A percentile compares a stretch with the other conserved stretches of the same genome.
phyloP scores from a whole-genome alignment of 192 early-diverging fungal species.

The Chytriomyces confervae region DNA sequence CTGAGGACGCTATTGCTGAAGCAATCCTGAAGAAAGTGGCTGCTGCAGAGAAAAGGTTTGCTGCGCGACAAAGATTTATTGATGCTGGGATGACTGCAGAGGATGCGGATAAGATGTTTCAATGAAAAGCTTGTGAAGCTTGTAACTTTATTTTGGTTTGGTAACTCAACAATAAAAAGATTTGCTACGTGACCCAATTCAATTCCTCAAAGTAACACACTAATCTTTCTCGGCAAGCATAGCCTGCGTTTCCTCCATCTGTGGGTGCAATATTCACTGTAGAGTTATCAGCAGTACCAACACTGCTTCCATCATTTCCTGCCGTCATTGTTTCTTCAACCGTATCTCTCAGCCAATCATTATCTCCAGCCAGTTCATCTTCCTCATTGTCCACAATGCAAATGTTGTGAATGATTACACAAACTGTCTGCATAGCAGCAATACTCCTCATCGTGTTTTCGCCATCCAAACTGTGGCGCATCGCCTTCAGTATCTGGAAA shows the following conservation, averaged over 20 bases:
- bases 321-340: too few species aligned
- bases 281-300: background rate
- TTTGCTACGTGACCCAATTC: background rate
- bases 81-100: too few species aligned
- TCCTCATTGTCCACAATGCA: background rate
- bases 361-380: background rate
- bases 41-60: too few species aligned
- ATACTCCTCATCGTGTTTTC: background rate
- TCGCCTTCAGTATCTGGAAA: background rate
- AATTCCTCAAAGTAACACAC: background rate
- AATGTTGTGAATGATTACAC: conserved; percentile 1
- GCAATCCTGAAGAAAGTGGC: too few species aligned
- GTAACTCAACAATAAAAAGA: too few species aligned
- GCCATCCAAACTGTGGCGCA: background rate
- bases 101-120: too few species aligned
- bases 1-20: too few species aligned
- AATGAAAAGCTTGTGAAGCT: too few species aligned
- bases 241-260: background rate
- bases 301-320: background rate
- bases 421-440: background rate
- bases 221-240: background rate
- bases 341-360: too few species aligned
- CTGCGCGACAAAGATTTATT: too few species aligned
- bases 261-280: background rate
- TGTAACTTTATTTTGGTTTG: too few species aligned